These are phyloP conservation scores for Solanum sejunctum DNA, from an alignment of 257 asterid species.

Conservation along the genomic window DNA sequence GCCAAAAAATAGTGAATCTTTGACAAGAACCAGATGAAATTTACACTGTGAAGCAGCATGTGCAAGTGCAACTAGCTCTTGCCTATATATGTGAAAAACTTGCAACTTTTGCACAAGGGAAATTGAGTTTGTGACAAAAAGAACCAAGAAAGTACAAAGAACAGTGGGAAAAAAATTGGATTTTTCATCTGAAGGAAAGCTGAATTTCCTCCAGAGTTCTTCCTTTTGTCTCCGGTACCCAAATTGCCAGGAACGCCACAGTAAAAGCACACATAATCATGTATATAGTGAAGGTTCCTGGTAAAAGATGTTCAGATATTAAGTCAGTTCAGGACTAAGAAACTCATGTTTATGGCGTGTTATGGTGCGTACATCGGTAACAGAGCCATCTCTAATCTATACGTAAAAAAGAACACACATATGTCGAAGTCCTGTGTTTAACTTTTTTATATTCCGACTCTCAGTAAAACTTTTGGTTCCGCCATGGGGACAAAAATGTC, in stretches of 20 bases:
- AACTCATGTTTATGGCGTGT: neutral
- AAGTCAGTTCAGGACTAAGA: neutral
- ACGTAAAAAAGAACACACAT: too few species aligned
- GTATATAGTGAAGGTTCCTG: conserved; percentile 70
- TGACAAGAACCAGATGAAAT: neutral
- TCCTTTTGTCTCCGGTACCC: conserved; percentile 87
- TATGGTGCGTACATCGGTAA: neutral
- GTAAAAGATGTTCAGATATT: neutral
- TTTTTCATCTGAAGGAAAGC: conserved; percentile 40
- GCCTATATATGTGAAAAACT: neutral
- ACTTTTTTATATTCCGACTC: neutral
- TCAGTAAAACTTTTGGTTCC: neutral
- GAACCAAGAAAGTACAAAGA: neutral
- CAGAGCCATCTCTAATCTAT: neutral
- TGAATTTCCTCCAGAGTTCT: conserved; percentile 76
- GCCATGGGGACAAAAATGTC: neutral
- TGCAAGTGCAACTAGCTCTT: neutral
- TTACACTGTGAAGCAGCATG: neutral
- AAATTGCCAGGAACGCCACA: conserved; percentile 37
- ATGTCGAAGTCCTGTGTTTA: neutral
- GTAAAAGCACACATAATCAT: conserved; percentile 27
- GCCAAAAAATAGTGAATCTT: too few species aligned
- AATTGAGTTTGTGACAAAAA: neutral
- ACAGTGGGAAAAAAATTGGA: neutral
- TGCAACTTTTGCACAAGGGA: neutral